Conservation (phyloP, 768 basidiomycete genomes). For the Baorangia bicolor region DNA sequence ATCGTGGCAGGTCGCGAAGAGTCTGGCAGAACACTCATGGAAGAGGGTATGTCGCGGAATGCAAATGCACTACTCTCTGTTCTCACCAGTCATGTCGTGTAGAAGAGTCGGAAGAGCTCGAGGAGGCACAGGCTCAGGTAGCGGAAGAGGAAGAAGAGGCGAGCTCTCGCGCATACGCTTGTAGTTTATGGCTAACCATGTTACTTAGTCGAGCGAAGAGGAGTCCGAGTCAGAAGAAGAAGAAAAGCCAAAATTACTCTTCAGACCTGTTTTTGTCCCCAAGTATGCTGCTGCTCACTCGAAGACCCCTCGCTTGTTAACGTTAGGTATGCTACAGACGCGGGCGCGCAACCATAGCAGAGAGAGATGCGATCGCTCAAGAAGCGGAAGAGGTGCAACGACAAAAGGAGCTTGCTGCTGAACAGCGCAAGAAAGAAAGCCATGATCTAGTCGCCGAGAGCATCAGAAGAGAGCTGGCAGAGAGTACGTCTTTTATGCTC, state of each 20-base stretch:
- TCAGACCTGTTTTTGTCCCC: conserved; percentile 91
- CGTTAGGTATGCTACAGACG: conserved; percentile 46
- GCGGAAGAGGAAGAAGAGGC: conserved; percentile 40
- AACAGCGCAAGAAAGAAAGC: conserved; percentile 83
- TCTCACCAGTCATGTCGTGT: conserved; percentile 2
- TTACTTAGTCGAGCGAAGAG: conserved; percentile 79
- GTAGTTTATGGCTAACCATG: conserved; percentile 16
- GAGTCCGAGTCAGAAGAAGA: conserved; percentile 76
- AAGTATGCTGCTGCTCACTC: conserved; percentile 57
- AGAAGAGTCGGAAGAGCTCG: conserved; percentile 37
- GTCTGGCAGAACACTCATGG: conserved; percentile 68
- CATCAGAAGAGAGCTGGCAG: conserved; percentile 85
- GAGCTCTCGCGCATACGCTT: conserved; percentile 16
- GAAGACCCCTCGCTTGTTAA: conserved; percentile 1
- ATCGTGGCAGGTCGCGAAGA: conserved; percentile 78
- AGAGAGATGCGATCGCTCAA: conserved; percentile 62
- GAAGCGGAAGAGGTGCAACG: conserved; percentile 75
- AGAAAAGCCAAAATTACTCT: conserved; percentile 69
- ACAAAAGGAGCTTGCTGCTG: conserved; percentile 71
- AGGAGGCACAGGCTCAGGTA: conserved; percentile 44
- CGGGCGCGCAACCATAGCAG: conserved; percentile 68
- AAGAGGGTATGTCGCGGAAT: conserved; percentile 42
- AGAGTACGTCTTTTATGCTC: conserved; percentile 58
- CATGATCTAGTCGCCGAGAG: conserved; percentile 94
- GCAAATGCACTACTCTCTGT: conserved; percentile 7